These are phyloP conservation scores for Penicillium polonicum DNA, from an alignment of 2,329 filamentous ascomycete genomes.

Conservation along the genomic window DNA sequence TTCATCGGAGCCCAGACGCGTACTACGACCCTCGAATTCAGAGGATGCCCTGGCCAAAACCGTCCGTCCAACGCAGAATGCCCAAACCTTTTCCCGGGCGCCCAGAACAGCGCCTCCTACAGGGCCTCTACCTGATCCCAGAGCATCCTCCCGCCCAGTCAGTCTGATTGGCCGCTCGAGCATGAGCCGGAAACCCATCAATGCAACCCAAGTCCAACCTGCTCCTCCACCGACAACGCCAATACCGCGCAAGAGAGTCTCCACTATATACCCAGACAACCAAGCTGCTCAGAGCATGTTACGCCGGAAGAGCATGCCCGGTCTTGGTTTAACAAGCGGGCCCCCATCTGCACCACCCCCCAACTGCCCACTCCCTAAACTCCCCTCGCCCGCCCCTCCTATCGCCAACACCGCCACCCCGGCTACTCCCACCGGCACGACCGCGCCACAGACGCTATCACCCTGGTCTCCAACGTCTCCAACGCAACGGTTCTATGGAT, in stretches of 20 bases:
- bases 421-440: neutral
- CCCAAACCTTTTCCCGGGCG: constrained; percentile 18
- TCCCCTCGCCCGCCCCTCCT: constrained; percentile 29
- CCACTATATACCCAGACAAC: constrained; percentile 11
- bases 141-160: constrained; percentile 20
- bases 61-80: constrained; percentile 14
- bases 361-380: constrained; percentile 35
- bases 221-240: constrained; percentile 10
- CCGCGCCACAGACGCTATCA: constrained; percentile 13
- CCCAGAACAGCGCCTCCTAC: constrained; percentile 10
- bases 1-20: constrained; percentile 23
- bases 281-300: constrained; percentile 19
- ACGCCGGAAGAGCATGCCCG: constrained; percentile 37
- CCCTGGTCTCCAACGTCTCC: constrained; percentile 12
- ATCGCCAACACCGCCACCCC: constrained; percentile 9
- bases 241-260: constrained; percentile 16
- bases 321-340: constrained; percentile 31
- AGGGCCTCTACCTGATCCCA: constrained; percentile 14
- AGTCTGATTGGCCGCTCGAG: constrained; percentile 22
- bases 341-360: constrained; percentile 35
- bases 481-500: constrained; percentile 20
- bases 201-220: constrained; percentile 6
- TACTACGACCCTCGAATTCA: constrained; percentile 30
- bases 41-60: constrained; percentile 29
- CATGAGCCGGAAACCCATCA: constrained; percentile 12